Evolutionary conservation across 108 stramenopile genomes (phyloP), one percentile per base, ranked within the genome.

Genomic region (Cylindrotheca fusiformis): DNA sequence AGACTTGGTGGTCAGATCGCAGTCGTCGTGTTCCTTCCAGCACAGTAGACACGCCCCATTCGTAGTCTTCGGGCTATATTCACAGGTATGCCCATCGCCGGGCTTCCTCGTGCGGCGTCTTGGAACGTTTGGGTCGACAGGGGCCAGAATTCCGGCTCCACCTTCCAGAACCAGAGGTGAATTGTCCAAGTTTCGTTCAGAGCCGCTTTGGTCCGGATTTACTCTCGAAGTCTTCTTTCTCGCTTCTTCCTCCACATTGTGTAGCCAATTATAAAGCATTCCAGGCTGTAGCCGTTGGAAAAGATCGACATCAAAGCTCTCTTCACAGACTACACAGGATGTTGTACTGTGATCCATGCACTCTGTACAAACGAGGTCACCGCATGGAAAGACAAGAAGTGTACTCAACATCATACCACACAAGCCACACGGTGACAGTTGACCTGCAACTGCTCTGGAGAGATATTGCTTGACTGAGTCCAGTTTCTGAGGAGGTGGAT

Each of bases 231-330:
- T 55, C 54, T 19, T 48, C 52, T 63, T 75, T 50, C 24, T 72
- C 55, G 67, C 63, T 29, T 74, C 79, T 53, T 87, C 78, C 52
- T 77, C 60, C 20, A 77, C 52, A 23, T 79, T 74, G 32, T 58
- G 70, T 6, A 63, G 47, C 65, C 72, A 81, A 22, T 78, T 66
- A 32, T 67, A 75, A 24, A 67, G 48, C 41, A 86, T 55, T 23
- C 91, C 91, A 0, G 91, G 91, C 60, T 93, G 91, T 4, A 93
- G 75, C 10, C 68, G 51, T 55, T 94, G 93, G 67, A 95, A 88
- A 12, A 84, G 71, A 71, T 95, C 88, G 19, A 85, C 75, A 62
- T 91, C 87, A 68, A 88, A 95, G 2, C 28, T 25, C 33, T 63
- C 53, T 2, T 70, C 60, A 44, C 94, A 95, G 21, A 58, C 57